Base-by-base conservation (phyloP, 164 flowering plant species). In the Stephania yunnanensis region DNA sequence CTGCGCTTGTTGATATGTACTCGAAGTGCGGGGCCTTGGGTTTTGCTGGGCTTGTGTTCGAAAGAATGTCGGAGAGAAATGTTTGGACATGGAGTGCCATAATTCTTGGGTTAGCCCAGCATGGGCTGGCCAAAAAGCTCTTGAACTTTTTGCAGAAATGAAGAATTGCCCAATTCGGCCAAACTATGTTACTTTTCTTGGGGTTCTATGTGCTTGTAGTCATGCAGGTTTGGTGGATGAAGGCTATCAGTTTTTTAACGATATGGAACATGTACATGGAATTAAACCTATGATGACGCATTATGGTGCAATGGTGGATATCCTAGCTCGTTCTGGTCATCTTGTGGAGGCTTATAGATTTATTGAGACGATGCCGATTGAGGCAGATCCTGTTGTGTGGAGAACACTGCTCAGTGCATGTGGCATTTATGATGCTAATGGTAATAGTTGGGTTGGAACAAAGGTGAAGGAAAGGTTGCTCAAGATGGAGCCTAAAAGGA, bases 11-110 rank as follows among this genome's bases (percentile, higher is more conserved):
- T 77, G 90, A 91, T 66, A 88, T 89, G 93, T 89, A 91, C 61
- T 91, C 87, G 0, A 91, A 91, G 55, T 78, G 87, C 69, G 91
- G 95, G 19, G 81, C 42, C 42, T 67, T 88, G 3, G 73, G 12
- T 48, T 81, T 70, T 76, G 89, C 91, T 5, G 73, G 76, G 17
- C 50, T 64, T 11, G 78, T 89, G 17, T 91, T 89, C 58, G 74
- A 81, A 31, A 81, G 83, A 75, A 78, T 87, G 87, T 71, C n/a
- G 6, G 81, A 78, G 71, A 79, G 80, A 75, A 91, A 86, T 81
- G 91, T 89, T 2, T 87, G 93, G 93, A 88, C 92, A 3, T 91
- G 93, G 92, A 91, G 88, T 82, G 90, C 93, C 1, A 89, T 91
- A 90, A 87, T 91, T 63, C 72, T 82, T 29, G 95, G 95, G 71